Conservation (phyloP, 495 filamentous ascomycete genomes). For the Neurospora sp. region DNA sequence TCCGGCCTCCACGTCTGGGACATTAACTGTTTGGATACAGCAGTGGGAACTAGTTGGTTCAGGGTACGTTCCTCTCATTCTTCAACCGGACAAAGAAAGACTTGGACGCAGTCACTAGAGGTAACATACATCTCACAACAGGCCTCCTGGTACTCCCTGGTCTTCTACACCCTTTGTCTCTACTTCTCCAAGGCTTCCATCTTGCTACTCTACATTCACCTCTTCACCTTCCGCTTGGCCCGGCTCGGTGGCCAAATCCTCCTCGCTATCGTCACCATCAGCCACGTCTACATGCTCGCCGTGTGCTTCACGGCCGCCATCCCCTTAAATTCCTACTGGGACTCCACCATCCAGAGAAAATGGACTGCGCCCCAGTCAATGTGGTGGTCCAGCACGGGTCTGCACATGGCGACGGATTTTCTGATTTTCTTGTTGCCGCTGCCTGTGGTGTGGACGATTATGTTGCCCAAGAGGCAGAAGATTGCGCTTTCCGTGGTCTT, state of each 20-base stretch:
- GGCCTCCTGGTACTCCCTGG: slow-evolving; percentile 22
- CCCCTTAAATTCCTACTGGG: slow-evolving; percentile 23
- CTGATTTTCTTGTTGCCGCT: slow-evolving; percentile 30
- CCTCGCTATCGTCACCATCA: slow-evolving; percentile 14
- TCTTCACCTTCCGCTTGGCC: slow-evolving; percentile 28
- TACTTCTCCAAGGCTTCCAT: slow-evolving; percentile 28
- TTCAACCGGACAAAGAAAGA: background rate
- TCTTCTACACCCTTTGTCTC: slow-evolving; percentile 20
- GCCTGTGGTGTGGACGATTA: slow-evolving; percentile 26
- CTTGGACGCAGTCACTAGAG: background rate
- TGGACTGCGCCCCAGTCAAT: slow-evolving; percentile 17
- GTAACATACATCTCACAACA: background rate
- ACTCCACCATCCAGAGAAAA: slow-evolving; percentile 14
- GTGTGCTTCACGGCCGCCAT: slow-evolving; percentile 21
- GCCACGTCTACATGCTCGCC: slow-evolving; percentile 16
- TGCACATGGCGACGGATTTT: slow-evolving; percentile 27
- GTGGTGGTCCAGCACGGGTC: slow-evolving; percentile 25
- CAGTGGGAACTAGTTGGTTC: slow-evolving; percentile 13
- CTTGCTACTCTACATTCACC: slow-evolving; percentile 28
- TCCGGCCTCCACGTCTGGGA: slow-evolving; percentile 22
- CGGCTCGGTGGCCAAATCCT: slow-evolving; percentile 20
- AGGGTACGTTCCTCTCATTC: slow-evolving; percentile 9
- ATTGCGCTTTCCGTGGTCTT: slow-evolving; percentile 26
- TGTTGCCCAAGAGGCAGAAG: slow-evolving; percentile 25
- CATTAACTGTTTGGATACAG: slow-evolving; percentile 14